A percentile compares a stretch with the other conserved stretches of the same genome.
phyloP scores from a whole-genome alignment of 2,329 filamentous ascomycete species.

The Stagonosporopsis vannaccii region DNA sequence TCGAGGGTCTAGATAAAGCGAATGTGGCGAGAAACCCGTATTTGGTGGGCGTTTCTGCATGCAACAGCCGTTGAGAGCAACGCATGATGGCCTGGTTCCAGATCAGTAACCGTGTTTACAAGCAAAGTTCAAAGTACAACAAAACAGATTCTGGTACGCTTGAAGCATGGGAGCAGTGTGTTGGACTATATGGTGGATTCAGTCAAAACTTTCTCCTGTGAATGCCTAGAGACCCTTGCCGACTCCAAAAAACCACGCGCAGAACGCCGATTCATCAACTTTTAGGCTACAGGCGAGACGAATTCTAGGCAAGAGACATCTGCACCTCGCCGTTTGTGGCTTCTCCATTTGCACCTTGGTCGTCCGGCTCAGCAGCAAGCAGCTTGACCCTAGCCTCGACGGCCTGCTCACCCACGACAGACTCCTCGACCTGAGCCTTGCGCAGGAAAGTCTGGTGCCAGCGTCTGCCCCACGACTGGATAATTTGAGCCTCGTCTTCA shows the following conservation, averaged over 20 bases:
- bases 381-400: conserved; percentile 55
- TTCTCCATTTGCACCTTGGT: conserved; percentile 34
- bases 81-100: background rate
- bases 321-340: conserved; percentile 37
- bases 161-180: background rate
- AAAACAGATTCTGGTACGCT: background rate
- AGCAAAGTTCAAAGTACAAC: background rate
- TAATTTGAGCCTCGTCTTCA: conserved; percentile 62
- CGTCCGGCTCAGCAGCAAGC: conserved; percentile 40
- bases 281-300: background rate
- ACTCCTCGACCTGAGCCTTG: conserved; percentile 85
- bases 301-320: conserved; percentile 21
- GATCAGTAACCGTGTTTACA: background rate
- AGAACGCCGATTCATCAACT: background rate
- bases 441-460: conserved; percentile 88
- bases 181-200: conserved; percentile 2
- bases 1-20: no score
- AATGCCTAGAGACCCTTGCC: background rate
- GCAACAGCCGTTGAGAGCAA: background rate
- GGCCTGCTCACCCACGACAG: conserved; percentile 66
- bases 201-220: background rate
- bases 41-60: no score
- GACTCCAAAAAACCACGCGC: background rate
- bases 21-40: no score
- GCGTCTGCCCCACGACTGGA: conserved; percentile 80